Conservation (phyloP, 1,139 yeast genomes). For the Yamadazyma blattariae region DNA sequence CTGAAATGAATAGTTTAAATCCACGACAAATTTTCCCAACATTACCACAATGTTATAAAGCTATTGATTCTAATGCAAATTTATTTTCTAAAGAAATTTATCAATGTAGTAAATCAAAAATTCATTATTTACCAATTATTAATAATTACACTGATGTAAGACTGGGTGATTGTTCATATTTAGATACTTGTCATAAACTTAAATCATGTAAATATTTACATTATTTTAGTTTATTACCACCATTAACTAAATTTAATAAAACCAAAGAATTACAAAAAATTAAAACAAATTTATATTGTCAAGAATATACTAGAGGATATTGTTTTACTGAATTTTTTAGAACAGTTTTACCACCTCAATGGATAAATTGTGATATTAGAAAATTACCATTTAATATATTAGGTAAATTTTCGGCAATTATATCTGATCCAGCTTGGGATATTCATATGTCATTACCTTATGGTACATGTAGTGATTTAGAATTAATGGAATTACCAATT, state of each 20-base stretch:
- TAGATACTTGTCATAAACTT: slow-evolving; percentile 90
- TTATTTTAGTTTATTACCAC: slow-evolving; percentile 62
- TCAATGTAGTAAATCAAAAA: slow-evolving; percentile 45
- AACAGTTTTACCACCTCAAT: slow-evolving; percentile 58
- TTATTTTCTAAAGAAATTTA: slow-evolving; percentile 23
- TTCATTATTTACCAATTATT: slow-evolving; percentile 63
- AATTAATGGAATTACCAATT: slow-evolving; percentile 64
- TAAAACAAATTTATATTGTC: slow-evolving; percentile 19
- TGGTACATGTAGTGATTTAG: slow-evolving; percentile 74
- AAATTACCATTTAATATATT: slow-evolving; percentile 62
- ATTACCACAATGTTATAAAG: slow-evolving; percentile 16
- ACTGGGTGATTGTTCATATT: slow-evolving; percentile 90
- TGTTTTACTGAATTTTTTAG: slow-evolving; percentile 37
- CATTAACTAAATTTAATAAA: slow-evolving; percentile 6
- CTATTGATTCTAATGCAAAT: slow-evolving; percentile 18
- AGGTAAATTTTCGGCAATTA: slow-evolving; percentile 83
- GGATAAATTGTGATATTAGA: slow-evolving; percentile 84
- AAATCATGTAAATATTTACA: slow-evolving; percentile 80
- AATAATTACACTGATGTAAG: slow-evolving; percentile 54
- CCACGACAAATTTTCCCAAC: slow-evolving; percentile 19
- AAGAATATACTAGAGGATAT: slow-evolving; percentile 59
- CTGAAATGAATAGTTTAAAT: slow-evolving; percentile 14
- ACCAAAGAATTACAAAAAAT: slow-evolving; percentile 14
- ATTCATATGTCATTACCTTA: slow-evolving; percentile 80
- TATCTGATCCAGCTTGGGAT: slow-evolving; percentile 93